Evolutionary conservation across 2,329 filamentous ascomycete species (phyloP), one percentile per base, ranked within the genome.

Genomic region (Shiraia bambusicola): DNA sequence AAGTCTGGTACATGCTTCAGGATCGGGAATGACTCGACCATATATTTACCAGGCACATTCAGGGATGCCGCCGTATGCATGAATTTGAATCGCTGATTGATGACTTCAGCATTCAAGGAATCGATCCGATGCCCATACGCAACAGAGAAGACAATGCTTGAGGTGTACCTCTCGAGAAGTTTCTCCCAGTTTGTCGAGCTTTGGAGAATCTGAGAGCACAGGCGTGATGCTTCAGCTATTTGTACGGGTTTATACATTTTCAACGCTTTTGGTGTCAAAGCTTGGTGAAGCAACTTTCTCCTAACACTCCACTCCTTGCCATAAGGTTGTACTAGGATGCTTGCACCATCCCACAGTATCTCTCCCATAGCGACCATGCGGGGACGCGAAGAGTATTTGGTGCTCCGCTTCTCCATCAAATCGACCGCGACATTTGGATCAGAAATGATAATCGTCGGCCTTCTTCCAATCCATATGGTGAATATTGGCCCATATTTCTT

Each of bases 121-220:
- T 77, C 72, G 38, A 77, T 73, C 6, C 75, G 71, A 41, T 76
- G 73, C 0, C 76, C 76, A 49, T 78, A 79, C 4, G 74, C 69
- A 3, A 78, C 72, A 4, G 70, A 74, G 46, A 78, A 76, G 5
- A 77, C 74, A 24, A 78, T 66, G 46, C 71, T 74, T 2, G 71
- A 69, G 0, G 75, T 75, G 48, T 75, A 79, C 0, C 73, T 66
- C 50, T 77, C 72, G 16, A 77, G 66, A 13, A 71, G 63, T 34
- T 71, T 69, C 46, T 75, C 73, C 63, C 75, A 78, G 16, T 67
- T 66, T 2, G 49, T 40, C 0, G 72, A 67, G 4, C 61, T 61
- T 3, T 59, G 41, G 10, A 78, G 56, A 5, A 79, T 57, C 6
- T 74, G 67, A 42, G 52, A 62, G 37, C 71, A 69, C 3, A 78